Conservation (phyloP, 345 rosid species). For the Physaria fendleri region DNA sequence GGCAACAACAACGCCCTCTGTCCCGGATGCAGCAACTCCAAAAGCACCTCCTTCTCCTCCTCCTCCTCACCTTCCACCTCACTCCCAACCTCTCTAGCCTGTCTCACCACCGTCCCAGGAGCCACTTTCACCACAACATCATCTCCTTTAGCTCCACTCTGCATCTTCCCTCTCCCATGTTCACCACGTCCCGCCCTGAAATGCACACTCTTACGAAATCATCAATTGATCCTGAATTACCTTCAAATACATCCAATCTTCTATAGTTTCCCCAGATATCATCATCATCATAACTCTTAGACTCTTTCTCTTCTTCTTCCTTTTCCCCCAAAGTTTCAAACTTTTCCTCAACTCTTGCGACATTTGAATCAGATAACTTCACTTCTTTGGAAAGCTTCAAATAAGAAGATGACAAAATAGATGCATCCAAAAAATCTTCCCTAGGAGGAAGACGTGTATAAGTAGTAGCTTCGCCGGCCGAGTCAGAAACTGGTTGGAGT, state of each 20-base stretch:
- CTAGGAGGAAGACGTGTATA: slow-evolving; percentile 80
- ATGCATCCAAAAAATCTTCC: slow-evolving; percentile 44
- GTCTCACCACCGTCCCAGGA: slow-evolving; percentile 74
- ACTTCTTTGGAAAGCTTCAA: slow-evolving; percentile 33
- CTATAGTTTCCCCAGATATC: slow-evolving; percentile 32
- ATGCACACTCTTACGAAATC: slow-evolving; percentile 79
- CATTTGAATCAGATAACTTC: slow-evolving; percentile 47
- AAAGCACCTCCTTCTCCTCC: slow-evolving; percentile 61
- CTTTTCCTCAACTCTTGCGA: slow-evolving; percentile 29
- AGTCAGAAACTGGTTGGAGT: slow-evolving; percentile 34
- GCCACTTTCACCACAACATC: slow-evolving; percentile 81
- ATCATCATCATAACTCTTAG: slow-evolving; percentile 17
- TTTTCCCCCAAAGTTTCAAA: slow-evolving; percentile 7
- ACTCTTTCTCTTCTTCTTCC: slow-evolving; percentile 25
- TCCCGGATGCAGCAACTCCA: slow-evolving; percentile 78
- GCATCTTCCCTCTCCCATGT: slow-evolving; percentile 73
- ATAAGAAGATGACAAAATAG: slow-evolving; percentile 20
- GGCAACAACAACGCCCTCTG: slow-evolving; percentile 74
- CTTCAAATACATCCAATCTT: slow-evolving; percentile 43
- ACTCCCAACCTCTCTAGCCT: slow-evolving; percentile 65
- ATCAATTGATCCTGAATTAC: slow-evolving; percentile 30
- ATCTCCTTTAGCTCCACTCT: slow-evolving; percentile 71
- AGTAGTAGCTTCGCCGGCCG: slow-evolving; percentile 74
- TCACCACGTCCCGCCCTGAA: slow-evolving; percentile 74
- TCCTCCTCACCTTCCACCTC: slow-evolving; percentile 66